These are phyloP conservation scores for Fragaria vesca DNA, from an alignment of 306 rosid genomes.

Conservation along the genomic window DNA sequence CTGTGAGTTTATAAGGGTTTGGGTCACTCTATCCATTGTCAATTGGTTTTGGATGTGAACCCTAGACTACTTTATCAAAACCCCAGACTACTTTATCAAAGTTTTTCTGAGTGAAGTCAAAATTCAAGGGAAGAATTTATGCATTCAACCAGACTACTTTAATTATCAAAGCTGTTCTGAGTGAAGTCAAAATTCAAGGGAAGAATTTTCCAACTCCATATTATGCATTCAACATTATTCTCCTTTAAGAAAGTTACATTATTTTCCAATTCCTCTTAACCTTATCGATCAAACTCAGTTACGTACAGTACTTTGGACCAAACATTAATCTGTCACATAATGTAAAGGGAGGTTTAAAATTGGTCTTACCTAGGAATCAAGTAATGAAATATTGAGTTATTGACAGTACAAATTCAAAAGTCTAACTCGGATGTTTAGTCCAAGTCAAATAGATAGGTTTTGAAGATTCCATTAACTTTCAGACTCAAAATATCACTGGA, in stretches of 20 bases:
- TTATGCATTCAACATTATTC: constrained; percentile 12
- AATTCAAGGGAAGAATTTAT: no score
- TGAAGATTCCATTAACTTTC: not conserved
- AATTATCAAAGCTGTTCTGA: not conserved
- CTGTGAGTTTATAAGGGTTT: no score
- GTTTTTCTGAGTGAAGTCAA: no score
- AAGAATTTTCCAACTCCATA: constrained; percentile 9
- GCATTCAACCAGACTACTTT: no score
- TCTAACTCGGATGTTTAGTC: not conserved
- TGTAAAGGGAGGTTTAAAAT: constrained; percentile 11
- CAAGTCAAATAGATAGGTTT: not conserved
- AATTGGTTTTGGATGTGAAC: no score
- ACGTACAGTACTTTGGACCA: not conserved
- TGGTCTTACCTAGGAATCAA: not conserved
- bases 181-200: constrained; percentile 7
- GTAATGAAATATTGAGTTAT: not conserved
- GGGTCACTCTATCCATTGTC: no score
- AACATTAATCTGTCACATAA: not conserved
- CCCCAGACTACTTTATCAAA: no score
- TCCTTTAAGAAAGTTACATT: not conserved
- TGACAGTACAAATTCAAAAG: not conserved
- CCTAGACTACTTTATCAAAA: no score
- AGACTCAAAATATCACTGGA: not conserved
- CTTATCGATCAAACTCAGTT: not conserved
- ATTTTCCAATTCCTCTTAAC: not conserved